Percentiles rank a stretch among this genome's conserved stretches.
These are phyloP conservation scores for Nicotiana knightiana DNA, from an alignment of 257 asterid species.

Conservation along the genomic window DNA sequence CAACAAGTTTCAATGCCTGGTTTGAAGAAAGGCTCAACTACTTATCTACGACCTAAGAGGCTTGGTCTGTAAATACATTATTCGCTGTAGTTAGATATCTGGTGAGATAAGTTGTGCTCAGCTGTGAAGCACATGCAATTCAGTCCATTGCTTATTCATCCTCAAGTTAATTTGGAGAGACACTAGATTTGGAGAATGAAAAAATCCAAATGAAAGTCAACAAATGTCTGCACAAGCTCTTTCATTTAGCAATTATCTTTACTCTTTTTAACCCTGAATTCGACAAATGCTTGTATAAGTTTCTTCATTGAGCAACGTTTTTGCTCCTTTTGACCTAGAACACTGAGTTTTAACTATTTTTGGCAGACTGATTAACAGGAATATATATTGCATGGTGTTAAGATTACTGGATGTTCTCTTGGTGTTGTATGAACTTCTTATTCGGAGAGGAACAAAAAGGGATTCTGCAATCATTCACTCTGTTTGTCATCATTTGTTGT, in stretches of 20 bases:
- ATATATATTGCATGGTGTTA: neutral
- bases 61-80: constrained; percentile 48
- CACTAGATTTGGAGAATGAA: neutral
- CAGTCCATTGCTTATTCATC: neutral
- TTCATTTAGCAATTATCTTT: neutral
- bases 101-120: neutral
- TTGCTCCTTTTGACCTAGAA: neutral
- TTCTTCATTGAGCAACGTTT: neutral
- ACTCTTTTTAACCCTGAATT: neutral
- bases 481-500: neutral
- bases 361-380: neutral
- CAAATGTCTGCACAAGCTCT: neutral
- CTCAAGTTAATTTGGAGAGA: neutral
- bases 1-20: constrained; percentile 75
- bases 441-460: neutral
- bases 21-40: constrained; percentile 59
- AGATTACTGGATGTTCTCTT: neutral
- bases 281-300: neutral
- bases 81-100: neutral
- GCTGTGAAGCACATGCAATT: neutral
- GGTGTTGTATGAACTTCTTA: neutral
- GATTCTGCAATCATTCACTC: neutral
- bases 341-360: neutral
- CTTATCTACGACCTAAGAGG: constrained; percentile 73
- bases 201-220: neutral